A percentile compares a stretch with the other conserved stretches of the same genome.
phyloP scores from a whole-genome alignment of 1,284 basidiomycete genomes.

The Fomitopsis pinicola region DNA sequence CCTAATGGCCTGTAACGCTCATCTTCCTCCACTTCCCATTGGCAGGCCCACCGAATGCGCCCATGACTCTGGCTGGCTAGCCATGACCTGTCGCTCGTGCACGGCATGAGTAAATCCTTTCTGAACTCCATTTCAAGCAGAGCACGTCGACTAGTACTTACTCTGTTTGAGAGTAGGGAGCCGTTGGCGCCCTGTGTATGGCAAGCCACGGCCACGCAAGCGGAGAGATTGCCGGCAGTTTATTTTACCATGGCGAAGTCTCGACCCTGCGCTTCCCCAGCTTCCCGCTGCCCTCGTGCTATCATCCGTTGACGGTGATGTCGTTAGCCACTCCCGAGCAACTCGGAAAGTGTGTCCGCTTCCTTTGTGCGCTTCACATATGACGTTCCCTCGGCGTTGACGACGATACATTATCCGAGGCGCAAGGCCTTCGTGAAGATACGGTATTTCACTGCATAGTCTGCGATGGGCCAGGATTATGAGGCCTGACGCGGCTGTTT shows the following conservation, averaged over 20 bases:
- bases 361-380: background rate
- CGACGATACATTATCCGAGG: background rate
- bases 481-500: background rate
- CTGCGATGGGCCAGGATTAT: no score
- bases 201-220: background rate
- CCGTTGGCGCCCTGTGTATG: background rate
- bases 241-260: background rate
- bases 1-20: background rate
- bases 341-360: background rate
- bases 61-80: background rate
- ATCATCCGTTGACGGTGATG: background rate
- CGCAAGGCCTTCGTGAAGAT: background rate
- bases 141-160: no score
- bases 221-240: background rate
- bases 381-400: background rate
- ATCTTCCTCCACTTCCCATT: background rate
- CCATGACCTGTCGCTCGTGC: no score
- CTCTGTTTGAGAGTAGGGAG: background rate
- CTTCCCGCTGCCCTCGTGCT: background rate
- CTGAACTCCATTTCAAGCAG: background rate
- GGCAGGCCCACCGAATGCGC: background rate
- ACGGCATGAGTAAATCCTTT: no score
- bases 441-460: background rate
- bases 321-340: background rate
- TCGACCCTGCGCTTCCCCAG: conserved; percentile 1